Evolutionary conservation across 148 eudicot species (phyloP).

Genomic region (Fagopyrum esculentum): DNA sequence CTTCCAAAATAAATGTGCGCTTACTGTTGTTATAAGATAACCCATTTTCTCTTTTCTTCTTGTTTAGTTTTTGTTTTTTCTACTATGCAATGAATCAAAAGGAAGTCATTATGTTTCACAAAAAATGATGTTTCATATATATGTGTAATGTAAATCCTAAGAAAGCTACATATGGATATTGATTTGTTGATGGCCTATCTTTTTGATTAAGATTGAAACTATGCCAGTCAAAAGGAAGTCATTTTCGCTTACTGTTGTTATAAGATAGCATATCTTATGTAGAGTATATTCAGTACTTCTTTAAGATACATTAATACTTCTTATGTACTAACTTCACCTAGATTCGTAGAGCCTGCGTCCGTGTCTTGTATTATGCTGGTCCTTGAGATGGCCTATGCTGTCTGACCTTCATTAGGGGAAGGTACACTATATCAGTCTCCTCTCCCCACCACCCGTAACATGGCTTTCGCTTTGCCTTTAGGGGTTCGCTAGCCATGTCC

Average conservation of each 20-base stretch:
- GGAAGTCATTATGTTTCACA: background rate
- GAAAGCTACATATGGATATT: background rate
- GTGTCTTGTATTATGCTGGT: background rate
- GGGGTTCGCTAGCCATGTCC: background rate
- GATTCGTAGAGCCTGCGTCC: background rate
- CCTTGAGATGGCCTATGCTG: background rate
- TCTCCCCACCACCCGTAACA: conserved; percentile 6
- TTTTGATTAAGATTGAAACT: no score
- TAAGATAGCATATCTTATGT: no score
- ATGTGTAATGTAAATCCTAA: conserved; percentile 7
- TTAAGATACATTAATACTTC: no score
- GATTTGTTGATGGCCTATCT: no score
- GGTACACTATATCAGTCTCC: background rate
- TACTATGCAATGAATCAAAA: background rate
- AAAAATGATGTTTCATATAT: background rate
- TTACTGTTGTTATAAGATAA: conserved; percentile 1
- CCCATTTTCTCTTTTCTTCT: background rate
- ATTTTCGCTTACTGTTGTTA: no score
- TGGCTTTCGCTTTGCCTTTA: background rate
- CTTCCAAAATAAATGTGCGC: background rate
- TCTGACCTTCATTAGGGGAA: background rate
- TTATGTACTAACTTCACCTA: no score
- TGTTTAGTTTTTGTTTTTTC: conserved; percentile 1
- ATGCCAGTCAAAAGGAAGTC: no score
- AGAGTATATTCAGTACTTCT: no score